Percentiles rank a stretch among this genome's conserved stretches.
phyloP scores from a whole-genome alignment of 2,329 filamentous ascomycete species.

The Didymella glomerata region DNA sequence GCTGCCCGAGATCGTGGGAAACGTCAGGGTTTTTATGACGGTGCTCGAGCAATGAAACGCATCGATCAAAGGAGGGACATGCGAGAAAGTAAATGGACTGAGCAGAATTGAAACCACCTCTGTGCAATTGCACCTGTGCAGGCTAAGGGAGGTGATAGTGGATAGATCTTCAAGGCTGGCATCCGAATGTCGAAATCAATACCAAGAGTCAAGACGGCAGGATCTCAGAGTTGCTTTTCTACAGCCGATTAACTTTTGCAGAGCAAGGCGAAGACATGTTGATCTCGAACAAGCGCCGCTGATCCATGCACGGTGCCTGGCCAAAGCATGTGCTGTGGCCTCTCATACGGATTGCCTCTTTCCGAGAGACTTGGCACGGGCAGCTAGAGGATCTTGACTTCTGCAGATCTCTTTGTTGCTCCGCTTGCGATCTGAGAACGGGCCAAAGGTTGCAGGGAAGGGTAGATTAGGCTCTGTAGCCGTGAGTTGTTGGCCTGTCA shows the following conservation, averaged over 20 bases:
- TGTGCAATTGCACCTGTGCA: conserved; percentile 2
- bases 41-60: neutral
- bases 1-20: neutral
- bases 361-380: conserved; percentile 1
- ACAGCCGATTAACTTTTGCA: neutral
- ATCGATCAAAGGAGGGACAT: conserved; percentile 1
- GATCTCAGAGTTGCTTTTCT: neutral
- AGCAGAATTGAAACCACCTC: conserved; percentile 3
- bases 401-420: neutral
- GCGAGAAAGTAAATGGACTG: neutral
- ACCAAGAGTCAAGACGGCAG: conserved; percentile 2
- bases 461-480: conserved; percentile 6
- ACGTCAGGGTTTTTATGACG: neutral
- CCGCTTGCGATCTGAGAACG: conserved; percentile 12
- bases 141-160: neutral
- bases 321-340: neutral
- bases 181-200: neutral
- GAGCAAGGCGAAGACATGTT: conserved; percentile 5
- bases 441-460: neutral
- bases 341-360: neutral
- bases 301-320: conserved; percentile 12
- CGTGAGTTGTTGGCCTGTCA: conserved; percentile 9
- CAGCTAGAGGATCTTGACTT: conserved; percentile 1
- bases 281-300: conserved; percentile 4
- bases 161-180: neutral